Base-by-base conservation (phyloP, 106 monocot species). In the Triglochin maritima region DNA sequence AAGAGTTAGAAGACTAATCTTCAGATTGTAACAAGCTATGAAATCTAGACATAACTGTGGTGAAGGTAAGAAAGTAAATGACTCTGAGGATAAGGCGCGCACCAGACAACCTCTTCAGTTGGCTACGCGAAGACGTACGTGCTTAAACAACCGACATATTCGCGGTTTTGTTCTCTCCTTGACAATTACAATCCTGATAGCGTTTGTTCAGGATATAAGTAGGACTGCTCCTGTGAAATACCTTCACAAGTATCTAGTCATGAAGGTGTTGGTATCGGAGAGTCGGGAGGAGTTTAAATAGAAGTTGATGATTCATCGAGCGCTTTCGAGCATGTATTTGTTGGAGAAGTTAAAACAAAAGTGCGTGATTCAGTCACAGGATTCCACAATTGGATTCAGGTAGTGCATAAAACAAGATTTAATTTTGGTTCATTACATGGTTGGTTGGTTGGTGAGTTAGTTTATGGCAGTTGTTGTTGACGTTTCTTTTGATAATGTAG, bases 311-410 rank as follows among this genome's bases (percentile, higher is more conserved):
- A 77, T 67, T 79, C 75, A 44, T 96, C 96, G 2, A 91, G 86
- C 62, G 96, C 96, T 57, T 96, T 96, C 75, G 96, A 96, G 57
- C 96, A 96, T 86, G 96, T 96, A 60, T 96, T 96, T 69, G 96
- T 96, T 5, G 96, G 96, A 42, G 96, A 96, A 67, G 84, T 96
- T 53, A 91, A 88, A 64, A 83, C 76, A 42, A 74, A 65, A 41
- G 81, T 80, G 13, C 78, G 91, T 53, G 50, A 71, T 62, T 80
- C 79, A 12, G 85, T 96, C 17, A 82, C 86, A 3, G 96, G 96
- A n/a, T 96, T 96, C 63, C 96, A 96, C 72, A 96, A 96, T 67
- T 96, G 96, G 96, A 86, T 96, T 82, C 96, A 96, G 95, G 95
- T 80, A 52, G 11, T 8, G 7, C 7, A 52, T 52, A 8, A 11